Base-by-base conservation (phyloP, 768 basidiomycete genomes). In the Guyanaporus albipodus region DNA sequence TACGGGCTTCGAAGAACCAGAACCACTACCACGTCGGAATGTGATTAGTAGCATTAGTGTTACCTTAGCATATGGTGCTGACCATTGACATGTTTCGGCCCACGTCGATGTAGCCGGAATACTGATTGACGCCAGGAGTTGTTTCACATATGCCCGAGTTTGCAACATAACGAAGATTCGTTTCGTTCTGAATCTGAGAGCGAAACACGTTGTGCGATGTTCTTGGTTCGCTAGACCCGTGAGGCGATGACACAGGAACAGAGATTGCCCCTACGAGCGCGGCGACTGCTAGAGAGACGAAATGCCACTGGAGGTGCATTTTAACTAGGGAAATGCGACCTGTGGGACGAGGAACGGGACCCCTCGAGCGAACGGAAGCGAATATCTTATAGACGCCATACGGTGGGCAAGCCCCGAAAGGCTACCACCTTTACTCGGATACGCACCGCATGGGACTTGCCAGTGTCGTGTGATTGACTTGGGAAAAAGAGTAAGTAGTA, bases 1-100 rank as follows among this genome's bases (percentile, higher is more conserved):
- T 64, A 12, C 84, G 73, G 3, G 83, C 74, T 50, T 80, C 84
- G 43, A 85, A 86, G 62, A 84, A 85, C 80, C 83, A 85, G 57
- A 85, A 85, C 80, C 80, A 85, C 82, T 83, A 43, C 12, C 34
- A 41, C 31, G 24, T 10, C 15, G 9, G 36, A 7, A 17, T 21
- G 32, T 62, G n/a, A n/a, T n/a, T n/a, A n/a, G n/a, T 4, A 61
- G 36, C 14, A 27, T 8, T 12, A 12, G n/a, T 9, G 3, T 31
- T 12, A 26, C 29, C n/a, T 17, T 19, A 26, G 4, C 15, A 35
- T 2, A 14, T 12, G 2, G 26, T 15, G 52, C 68, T 47, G 37
- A 80, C 80, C 76, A 80, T 77, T 0, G 78, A 80, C 74, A 78
- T 80, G 42, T 79, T 75, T 11, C 55, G 66, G 9, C 74, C 78